Evolutionary conservation across 371 early-diverging fungal genomes (phyloP).

Genomic region (Mortierella sp.): DNA sequence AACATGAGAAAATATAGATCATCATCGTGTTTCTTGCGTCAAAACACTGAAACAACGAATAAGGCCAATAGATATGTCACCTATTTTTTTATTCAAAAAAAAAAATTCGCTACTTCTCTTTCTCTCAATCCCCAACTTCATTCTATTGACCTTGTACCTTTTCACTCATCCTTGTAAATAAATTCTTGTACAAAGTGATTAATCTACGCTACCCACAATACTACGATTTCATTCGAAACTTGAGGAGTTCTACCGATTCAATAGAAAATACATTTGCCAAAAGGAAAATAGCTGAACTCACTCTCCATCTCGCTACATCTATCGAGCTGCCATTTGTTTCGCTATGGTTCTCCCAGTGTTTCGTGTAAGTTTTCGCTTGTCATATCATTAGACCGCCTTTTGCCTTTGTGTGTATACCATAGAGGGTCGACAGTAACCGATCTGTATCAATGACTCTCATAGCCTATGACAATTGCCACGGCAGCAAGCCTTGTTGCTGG

Average conservation of each 20-base stretch:
- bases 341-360: slow-evolving; percentile 16
- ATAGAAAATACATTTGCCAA: neutral
- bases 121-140: neutral
- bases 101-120: neutral
- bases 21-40: slow-evolving; percentile 3
- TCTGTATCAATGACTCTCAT: neutral
- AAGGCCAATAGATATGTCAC: neutral
- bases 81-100: neutral
- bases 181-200: neutral
- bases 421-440: neutral
- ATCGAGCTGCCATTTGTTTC: neutral
- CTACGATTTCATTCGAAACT: neutral
- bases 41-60: neutral
- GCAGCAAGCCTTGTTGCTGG: slow-evolving; percentile 44
- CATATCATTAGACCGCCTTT: neutral
- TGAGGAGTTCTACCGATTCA: too few species aligned
- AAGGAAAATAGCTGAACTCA: neutral
- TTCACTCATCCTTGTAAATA: too few species aligned
- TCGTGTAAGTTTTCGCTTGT: slow-evolving; percentile 4
- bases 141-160: neutral
- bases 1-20: neutral
- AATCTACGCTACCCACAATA: neutral
- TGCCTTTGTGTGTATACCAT: neutral
- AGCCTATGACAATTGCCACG: slow-evolving; percentile 47
- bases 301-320: neutral